Percentiles rank a stretch among this genome's conserved stretches.
Evolutionary conservation across 192 early-diverging fungal species (phyloP).

Genomic region (Coemansia sp.): DNA sequence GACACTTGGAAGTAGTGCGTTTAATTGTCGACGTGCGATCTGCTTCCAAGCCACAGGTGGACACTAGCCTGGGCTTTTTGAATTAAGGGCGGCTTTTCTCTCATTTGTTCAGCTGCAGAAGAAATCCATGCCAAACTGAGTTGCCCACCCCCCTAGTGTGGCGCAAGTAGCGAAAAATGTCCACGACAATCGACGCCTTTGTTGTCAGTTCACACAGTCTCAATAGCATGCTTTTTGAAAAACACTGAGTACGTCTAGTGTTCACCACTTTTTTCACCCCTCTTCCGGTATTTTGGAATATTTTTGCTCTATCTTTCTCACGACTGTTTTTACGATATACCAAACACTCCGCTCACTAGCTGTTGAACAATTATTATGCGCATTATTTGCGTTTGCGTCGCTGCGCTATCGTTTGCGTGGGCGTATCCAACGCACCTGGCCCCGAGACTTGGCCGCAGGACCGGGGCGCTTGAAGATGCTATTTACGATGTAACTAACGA

Average conservation of each 20-base stretch:
- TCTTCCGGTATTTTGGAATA: background rate
- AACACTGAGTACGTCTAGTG: background rate
- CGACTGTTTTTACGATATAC: background rate
- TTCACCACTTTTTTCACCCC: background rate
- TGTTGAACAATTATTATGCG: constrained; percentile 24
- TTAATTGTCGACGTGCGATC: constrained; percentile 1
- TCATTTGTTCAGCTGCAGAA: background rate
- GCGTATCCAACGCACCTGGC: constrained; percentile 25
- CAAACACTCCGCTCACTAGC: background rate
- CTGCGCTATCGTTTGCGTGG: constrained; percentile 17
- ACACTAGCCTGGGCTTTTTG: background rate
- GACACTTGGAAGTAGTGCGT: background rate
- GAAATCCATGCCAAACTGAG: background rate
- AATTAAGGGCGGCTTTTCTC: background rate
- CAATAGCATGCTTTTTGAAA: background rate
- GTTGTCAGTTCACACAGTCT: background rate
- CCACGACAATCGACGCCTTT: background rate
- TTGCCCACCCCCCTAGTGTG: background rate
- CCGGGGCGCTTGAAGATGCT: constrained; percentile 13
- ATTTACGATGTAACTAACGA: constrained; percentile 33
- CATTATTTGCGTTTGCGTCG: constrained; percentile 25
- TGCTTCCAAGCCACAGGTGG: background rate
- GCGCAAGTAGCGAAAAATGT: background rate
- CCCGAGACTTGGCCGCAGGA: constrained; percentile 12
- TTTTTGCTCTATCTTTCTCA: background rate